Conservation (phyloP, 2,329 filamentous ascomycete species). For the Rhynchosporium secalis region DNA sequence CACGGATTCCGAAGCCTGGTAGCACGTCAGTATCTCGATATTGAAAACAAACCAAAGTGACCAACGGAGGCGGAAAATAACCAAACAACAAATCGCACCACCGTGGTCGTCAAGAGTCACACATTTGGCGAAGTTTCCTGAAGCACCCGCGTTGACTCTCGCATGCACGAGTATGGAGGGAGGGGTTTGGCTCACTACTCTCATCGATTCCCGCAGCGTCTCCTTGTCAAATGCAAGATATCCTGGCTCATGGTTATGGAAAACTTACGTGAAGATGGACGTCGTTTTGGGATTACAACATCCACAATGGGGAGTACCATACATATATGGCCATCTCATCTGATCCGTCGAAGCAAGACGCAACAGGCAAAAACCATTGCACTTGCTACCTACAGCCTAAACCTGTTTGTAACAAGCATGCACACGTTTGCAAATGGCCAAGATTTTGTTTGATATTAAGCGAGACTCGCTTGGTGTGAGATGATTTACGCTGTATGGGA, state of each 20-base stretch:
- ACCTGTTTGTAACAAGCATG: too few relatives aligned
- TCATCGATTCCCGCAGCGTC: not conserved
- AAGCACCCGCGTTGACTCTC: constrained; percentile 12
- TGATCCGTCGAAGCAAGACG: too few relatives aligned
- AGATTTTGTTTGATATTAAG: too few relatives aligned
- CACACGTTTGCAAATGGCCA: too few relatives aligned
- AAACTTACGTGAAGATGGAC: constrained; percentile 11
- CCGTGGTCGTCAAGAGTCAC: constrained; percentile 4
- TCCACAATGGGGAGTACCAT: not conserved
- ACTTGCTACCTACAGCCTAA: too few relatives aligned
- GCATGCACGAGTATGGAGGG: constrained; percentile 11
- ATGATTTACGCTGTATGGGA: too few relatives aligned
- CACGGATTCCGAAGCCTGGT: constrained; percentile 15
- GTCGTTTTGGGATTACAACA: too few relatives aligned
- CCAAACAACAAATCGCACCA: not conserved
- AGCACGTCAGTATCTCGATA: not conserved
- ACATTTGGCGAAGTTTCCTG: constrained; percentile 11
- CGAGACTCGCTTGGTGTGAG: too few relatives aligned
- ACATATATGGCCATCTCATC: too few relatives aligned
- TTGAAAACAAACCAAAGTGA: not conserved
- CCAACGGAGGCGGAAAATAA: constrained; percentile 7
- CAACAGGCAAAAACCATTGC: too few relatives aligned
- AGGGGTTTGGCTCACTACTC: not conserved
- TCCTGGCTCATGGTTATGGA: constrained; percentile 15
- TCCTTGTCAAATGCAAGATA: constrained; percentile 14